These are phyloP conservation scores for Saccharomycopsis fodiens DNA, from an alignment of 805 yeast genomes.

Conservation along the genomic window DNA sequence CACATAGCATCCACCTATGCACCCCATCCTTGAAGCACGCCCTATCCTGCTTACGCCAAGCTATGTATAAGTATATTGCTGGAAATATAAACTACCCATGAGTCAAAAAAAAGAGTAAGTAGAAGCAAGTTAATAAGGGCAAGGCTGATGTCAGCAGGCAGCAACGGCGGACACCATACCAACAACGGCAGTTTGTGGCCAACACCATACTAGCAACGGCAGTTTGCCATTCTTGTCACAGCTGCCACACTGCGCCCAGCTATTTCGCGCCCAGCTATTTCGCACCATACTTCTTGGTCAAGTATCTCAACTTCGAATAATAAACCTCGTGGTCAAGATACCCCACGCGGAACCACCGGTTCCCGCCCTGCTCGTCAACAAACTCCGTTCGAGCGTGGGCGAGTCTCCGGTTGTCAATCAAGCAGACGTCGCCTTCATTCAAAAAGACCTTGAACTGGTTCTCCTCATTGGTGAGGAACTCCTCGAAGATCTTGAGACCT, in stretches of 20 bases:
- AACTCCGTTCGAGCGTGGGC: conserved; percentile 56
- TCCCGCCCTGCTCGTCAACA: conserved; percentile 38
- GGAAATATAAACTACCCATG: too few relatives aligned
- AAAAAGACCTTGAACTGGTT: conserved; percentile 50
- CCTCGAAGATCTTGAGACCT: conserved; percentile 56
- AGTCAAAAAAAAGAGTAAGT: too few relatives aligned
- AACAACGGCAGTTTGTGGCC: too few relatives aligned
- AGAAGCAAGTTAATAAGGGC: too few relatives aligned
- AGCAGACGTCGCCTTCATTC: conserved; percentile 52
- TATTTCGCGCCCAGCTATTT: neutral
- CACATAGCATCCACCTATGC: too few relatives aligned
- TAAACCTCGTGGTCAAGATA: conserved; percentile 67
- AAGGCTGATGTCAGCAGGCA: too few relatives aligned
- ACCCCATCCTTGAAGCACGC: too few relatives aligned
- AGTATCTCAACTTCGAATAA: conserved; percentile 46
- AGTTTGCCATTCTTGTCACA: neutral
- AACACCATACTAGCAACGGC: too few relatives aligned
- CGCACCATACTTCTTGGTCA: conserved; percentile 16
- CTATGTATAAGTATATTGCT: too few relatives aligned
- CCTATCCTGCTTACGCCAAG: too few relatives aligned
- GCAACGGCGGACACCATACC: too few relatives aligned
- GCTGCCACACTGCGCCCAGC: too few relatives aligned
- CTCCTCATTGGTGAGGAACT: conserved; percentile 40
- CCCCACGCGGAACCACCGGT: conserved; percentile 69
- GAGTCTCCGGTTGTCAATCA: conserved; percentile 65